A percentile compares a stretch with the other conserved stretches of the same genome.
Evolutionary conservation across 2,329 filamentous ascomycete species (phyloP).

Genomic region (Pseudopithomyces chartarum): DNA sequence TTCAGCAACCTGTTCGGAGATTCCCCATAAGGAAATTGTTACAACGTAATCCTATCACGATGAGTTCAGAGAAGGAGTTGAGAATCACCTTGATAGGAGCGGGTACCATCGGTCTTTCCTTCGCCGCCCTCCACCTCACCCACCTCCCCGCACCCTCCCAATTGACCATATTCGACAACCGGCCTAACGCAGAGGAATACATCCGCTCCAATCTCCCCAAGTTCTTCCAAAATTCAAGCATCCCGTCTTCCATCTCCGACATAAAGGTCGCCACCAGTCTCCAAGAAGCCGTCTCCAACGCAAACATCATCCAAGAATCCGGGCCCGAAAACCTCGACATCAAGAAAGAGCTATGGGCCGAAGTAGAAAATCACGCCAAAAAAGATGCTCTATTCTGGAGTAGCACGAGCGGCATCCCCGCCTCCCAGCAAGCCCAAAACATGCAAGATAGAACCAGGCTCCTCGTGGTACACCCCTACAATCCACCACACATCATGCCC

Average conservation of each 20-base stretch:
- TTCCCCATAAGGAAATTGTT: not conserved
- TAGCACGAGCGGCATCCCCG: conserved; percentile 62
- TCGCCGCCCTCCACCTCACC: conserved; percentile 59
- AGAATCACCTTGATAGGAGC: conserved; percentile 51
- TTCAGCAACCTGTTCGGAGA: not conserved
- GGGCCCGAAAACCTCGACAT: conserved; percentile 60
- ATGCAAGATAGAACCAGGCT: conserved; percentile 54
- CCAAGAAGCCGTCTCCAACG: conserved; percentile 50
- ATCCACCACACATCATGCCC: conserved; percentile 67
- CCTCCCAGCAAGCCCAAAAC: conserved; percentile 52
- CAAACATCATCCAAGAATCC: conserved; percentile 64
- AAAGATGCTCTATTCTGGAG: conserved; percentile 59
- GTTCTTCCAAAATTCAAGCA: conserved; percentile 42
- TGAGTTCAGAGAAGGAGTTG: conserved; percentile 16
- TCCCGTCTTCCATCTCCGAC: conserved; percentile 25
- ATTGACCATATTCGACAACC: conserved; percentile 57
- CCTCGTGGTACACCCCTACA: conserved; percentile 65
- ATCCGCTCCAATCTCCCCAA: conserved; percentile 49
- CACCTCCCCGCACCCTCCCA: conserved; percentile 45
- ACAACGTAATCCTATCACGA: not conserved
- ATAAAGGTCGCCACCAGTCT: conserved; percentile 45
- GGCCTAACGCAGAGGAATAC: conserved; percentile 54
- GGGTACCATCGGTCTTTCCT: conserved; percentile 61
- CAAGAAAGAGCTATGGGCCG: conserved; percentile 58
- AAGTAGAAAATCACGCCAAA: conserved; percentile 55